Conservation (phyloP, 768 basidiomycete species). For the Crucibulum laeve region DNA sequence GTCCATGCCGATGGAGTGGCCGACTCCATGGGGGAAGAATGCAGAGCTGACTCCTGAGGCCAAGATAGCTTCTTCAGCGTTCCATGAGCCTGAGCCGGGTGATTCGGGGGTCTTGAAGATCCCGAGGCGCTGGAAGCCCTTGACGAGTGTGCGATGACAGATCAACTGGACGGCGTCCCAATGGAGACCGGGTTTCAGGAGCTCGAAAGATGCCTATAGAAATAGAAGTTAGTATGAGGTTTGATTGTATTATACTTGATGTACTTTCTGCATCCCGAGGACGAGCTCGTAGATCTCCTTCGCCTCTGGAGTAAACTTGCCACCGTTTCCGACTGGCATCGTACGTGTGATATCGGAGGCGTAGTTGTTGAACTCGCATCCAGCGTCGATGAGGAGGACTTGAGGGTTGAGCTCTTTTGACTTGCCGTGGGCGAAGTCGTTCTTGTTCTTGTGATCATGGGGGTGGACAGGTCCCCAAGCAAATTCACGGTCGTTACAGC, state of each 20-base stretch:
- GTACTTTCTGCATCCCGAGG: constrained; percentile 82
- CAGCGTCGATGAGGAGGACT: constrained; percentile 90
- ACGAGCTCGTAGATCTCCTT: constrained; percentile 85
- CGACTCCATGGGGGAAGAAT: constrained; percentile 94
- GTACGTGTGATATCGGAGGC: constrained; percentile 67
- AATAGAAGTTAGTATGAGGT: no score
- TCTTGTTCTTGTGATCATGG: constrained; percentile 51
- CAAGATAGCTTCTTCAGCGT: constrained; percentile 65
- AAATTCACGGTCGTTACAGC: constrained; percentile 86
- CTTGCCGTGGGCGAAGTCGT: constrained; percentile 36
- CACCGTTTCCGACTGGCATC: constrained; percentile 92
- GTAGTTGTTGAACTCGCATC: constrained; percentile 75
- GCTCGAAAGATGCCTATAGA: constrained; percentile 59
- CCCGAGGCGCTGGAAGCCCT: constrained; percentile 77
- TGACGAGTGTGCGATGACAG: constrained; percentile 79
- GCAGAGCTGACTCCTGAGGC: constrained; percentile 73
- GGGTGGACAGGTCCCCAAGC: constrained; percentile 73
- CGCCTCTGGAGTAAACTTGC: constrained; percentile 80
- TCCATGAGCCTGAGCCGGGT: constrained; percentile 48
- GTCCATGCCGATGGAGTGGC: constrained; percentile 90
- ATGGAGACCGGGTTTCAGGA: constrained; percentile 72
- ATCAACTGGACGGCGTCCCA: constrained; percentile 88
- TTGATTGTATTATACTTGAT: constrained; percentile 5
- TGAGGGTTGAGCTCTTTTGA: constrained; percentile 49
- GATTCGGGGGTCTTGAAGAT: constrained; percentile 68